Base-by-base conservation (phyloP, 345 rosid species). In the Mallotus nudiflorus region DNA sequence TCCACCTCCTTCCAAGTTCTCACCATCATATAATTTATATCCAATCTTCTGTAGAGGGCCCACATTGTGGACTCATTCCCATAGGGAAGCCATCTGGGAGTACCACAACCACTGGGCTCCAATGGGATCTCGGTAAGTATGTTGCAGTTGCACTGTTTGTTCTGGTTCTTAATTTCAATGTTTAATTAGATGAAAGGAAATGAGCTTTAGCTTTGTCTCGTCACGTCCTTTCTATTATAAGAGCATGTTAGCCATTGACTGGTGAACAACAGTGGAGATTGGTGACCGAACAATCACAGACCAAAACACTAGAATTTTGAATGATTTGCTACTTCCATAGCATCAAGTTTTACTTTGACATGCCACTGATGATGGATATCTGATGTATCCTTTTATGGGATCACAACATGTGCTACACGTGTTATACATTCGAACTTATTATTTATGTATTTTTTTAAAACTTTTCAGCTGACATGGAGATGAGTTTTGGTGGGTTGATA, bases 51-150 rank as follows among this genome's bases (percentile, higher is more conserved):
- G 76, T 86, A 14, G 82, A 79, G 84, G 99, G 98, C 9, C 96
- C 99, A 2, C 88, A 92, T 63, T 96, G 99, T 40, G 98, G 99
- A 33, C 93, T 96, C 62, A 72, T 96, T 67, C 99, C 99, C 0
- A 62, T 96, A 51, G 98, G 98, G 44, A 62, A 67, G 75, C 89
- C 93, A 28, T 88, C 98, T 15, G 74, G 74, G 42, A 78, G 81
- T 58, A 89, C 95, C 70, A 86, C 98, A 7, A 91, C 98, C 2
- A 86, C 91, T 0, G 99, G 98, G 53, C 98, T 96, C 60, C 76
- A 70, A 31, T 96, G 99, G 99, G 83, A 96, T 83, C 92, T 92
- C 15, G 65, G 99, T 96, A 81, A 88, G 96, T 77, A 9, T 62
- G 68, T 58, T 13, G 54, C 18, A 10, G 3, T 33, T 15, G 19